Evolutionary conservation across 2,329 filamentous ascomycete species (phyloP).

Genomic region (Fusarium sp.): DNA sequence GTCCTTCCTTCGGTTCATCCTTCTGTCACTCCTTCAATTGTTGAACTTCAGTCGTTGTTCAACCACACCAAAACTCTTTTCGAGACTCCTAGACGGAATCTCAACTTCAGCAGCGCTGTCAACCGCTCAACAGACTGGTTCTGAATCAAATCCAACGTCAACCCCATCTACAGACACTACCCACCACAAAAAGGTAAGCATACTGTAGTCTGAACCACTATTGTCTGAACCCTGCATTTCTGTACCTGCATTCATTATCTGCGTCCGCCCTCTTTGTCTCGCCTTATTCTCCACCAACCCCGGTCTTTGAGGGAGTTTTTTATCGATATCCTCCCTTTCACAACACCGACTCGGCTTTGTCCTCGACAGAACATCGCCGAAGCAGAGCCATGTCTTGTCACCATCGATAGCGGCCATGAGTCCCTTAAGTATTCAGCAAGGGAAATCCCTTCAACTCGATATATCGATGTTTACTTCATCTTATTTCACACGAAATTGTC

Average conservation of each 20-base stretch:
- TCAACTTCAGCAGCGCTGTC: slow-evolving; percentile 37
- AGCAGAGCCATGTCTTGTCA: neutral
- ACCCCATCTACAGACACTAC: slow-evolving; percentile 7
- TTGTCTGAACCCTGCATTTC: slow-evolving; percentile 17
- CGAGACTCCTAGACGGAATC: slow-evolving; percentile 43
- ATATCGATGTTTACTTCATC: slow-evolving; percentile 7
- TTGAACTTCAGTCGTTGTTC: slow-evolving; percentile 38
- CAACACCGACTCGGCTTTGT: slow-evolving; percentile 6
- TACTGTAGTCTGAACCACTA: slow-evolving; percentile 16
- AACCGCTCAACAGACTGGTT: slow-evolving; percentile 40
- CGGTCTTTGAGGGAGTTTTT: slow-evolving; percentile 20
- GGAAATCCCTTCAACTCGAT: slow-evolving; percentile 1
- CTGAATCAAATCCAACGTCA: slow-evolving; percentile 36
- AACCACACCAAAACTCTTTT: slow-evolving; percentile 32
- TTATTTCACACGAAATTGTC: slow-evolving; percentile 10
- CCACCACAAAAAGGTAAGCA: slow-evolving; percentile 28
- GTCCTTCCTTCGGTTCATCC: slow-evolving; percentile 36
- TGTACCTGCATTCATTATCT: slow-evolving; percentile 26
- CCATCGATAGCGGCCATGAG: slow-evolving; percentile 9
- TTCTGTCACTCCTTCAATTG: slow-evolving; percentile 40
- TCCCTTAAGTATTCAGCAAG: neutral
- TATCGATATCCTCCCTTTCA: slow-evolving; percentile 28
- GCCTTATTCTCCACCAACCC: slow-evolving; percentile 27
- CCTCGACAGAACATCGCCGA: slow-evolving; percentile 6
- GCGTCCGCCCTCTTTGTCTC: slow-evolving; percentile 21